These are phyloP conservation scores for Protea cynaroides DNA, from an alignment of 164 flowering plant genomes.

Conservation along the genomic window DNA sequence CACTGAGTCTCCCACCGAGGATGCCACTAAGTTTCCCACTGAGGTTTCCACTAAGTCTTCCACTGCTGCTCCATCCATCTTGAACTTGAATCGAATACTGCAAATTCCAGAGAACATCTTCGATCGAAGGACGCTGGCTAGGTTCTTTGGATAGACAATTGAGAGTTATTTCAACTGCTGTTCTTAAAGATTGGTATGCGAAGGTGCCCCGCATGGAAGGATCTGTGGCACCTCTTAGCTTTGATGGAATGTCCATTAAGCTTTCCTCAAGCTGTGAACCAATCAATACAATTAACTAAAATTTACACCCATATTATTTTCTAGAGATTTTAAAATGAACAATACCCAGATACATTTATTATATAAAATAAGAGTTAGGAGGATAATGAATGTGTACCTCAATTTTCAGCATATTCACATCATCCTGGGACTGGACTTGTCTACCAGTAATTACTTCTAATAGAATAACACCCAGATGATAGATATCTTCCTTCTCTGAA, in stretches of 20 bases:
- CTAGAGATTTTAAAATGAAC: too few species aligned
- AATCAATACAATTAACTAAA: not conserved
- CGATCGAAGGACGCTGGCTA: slow-evolving; percentile 67
- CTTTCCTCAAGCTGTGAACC: slow-evolving; percentile 47
- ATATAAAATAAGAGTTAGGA: not conserved
- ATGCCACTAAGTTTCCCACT: slow-evolving; percentile 14
- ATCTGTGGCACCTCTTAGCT: slow-evolving; percentile 38
- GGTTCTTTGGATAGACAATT: slow-evolving; percentile 54
- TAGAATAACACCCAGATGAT: slow-evolving; percentile 59
- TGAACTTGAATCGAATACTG: slow-evolving; percentile 87
- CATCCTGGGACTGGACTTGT: slow-evolving; percentile 31
- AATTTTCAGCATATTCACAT: slow-evolving; percentile 41
- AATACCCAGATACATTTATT: too few species aligned
- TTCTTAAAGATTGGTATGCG: slow-evolving; percentile 67
- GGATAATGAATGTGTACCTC: not conserved
- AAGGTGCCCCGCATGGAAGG: slow-evolving; percentile 52
- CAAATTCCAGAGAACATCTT: slow-evolving; percentile 89
- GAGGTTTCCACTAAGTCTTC: slow-evolving; percentile 45
- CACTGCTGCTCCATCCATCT: slow-evolving; percentile 78
- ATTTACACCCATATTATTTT: too few species aligned
- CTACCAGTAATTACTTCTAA: slow-evolving; percentile 61
- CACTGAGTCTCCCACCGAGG: not conserved
- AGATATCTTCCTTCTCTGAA: slow-evolving; percentile 64
- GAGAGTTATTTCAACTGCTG: slow-evolving; percentile 47
- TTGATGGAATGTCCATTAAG: slow-evolving; percentile 41